These are phyloP conservation scores for Aspergillus proliferans DNA, from an alignment of 2,329 filamentous ascomycete genomes.

Conservation along the genomic window DNA sequence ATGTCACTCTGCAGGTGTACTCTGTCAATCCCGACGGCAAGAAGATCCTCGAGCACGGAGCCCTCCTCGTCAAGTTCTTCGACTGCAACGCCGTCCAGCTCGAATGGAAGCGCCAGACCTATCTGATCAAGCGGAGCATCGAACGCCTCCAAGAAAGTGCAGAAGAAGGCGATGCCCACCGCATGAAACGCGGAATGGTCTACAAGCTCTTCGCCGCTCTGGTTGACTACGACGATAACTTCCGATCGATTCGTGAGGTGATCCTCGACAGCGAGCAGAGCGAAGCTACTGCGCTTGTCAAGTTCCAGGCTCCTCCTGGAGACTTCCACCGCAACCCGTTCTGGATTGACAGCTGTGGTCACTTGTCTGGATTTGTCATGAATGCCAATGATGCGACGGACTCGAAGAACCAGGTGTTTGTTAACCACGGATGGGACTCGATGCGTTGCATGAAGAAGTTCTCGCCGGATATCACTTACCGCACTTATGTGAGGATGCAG, in stretches of 20 bases:
- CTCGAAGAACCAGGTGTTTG: constrained; percentile 54
- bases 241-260: constrained; percentile 54
- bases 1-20: constrained; percentile 27
- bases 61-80: constrained; percentile 29
- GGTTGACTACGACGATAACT: constrained; percentile 52
- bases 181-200: constrained; percentile 66
- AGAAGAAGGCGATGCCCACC: constrained; percentile 60
- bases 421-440: constrained; percentile 57
- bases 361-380: constrained; percentile 56
- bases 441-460: constrained; percentile 52
- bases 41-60: constrained; percentile 31
- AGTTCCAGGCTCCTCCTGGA: constrained; percentile 51
- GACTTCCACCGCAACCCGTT: constrained; percentile 55
- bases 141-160: constrained; percentile 56
- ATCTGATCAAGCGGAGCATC: constrained; percentile 61
- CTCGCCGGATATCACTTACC: constrained; percentile 48
- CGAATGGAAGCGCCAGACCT: constrained; percentile 50
- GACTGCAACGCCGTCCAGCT: constrained; percentile 18
- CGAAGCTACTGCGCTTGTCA: constrained; percentile 50
- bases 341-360: constrained; percentile 54
- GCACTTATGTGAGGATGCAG: constrained; percentile 59
- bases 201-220: constrained; percentile 66
- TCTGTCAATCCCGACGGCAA: constrained; percentile 34
- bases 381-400: constrained; percentile 55
- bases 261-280: constrained; percentile 51